Base-by-base conservation (phyloP, 441 rosid genomes). In the Erodium trifolium region DNA sequence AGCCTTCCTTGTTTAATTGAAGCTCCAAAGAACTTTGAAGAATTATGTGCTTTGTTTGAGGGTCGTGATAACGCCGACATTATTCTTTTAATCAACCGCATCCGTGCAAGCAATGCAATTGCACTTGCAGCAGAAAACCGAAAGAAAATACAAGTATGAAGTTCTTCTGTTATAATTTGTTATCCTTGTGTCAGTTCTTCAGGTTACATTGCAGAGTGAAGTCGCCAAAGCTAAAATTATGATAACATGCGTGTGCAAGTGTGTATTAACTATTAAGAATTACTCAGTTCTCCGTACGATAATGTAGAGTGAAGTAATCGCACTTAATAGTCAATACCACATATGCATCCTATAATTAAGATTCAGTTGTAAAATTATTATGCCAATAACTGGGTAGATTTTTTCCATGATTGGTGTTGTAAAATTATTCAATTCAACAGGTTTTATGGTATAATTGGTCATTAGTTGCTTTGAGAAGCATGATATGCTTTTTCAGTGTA, bases 61-160 rank as follows among this genome's bases (percentile, higher is more conserved):
- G 77, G 76, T 67, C 67, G 72, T 77, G 86, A 96, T 72, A 84
- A 85, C 78, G 79, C 71, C 3, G 83, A 89, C 51, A 73, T 83
- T 66, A 3, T 87, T 63, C 65, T 75, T 45, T 77, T 88, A 57
- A 75, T 93, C 63, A 76, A 78, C 74, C 87, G 97, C 73, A 87
- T 93, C 72, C 84, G 86, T 53, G 83, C 72, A 67, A 79, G 80
- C 68, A 81, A 88, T 80, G 85, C 95, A 65, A 87, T 88, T 75
- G 83, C 86, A 71, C 87, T 89, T 67, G 90, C 90, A 45, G 93
- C 92, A 60, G 97, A 87, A 84, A 93, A 93, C 81, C 84, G 96
- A 66, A 93, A 88, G 83, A 93, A 91, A 79, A 89, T 91, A 82
- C 99, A 91, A 80, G 97, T 89, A 86, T 39, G 80, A n/a, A 73